These are phyloP conservation scores for Colletotrichum kahawae DNA, from an alignment of 2,329 filamentous ascomycete genomes.

Conservation along the genomic window DNA sequence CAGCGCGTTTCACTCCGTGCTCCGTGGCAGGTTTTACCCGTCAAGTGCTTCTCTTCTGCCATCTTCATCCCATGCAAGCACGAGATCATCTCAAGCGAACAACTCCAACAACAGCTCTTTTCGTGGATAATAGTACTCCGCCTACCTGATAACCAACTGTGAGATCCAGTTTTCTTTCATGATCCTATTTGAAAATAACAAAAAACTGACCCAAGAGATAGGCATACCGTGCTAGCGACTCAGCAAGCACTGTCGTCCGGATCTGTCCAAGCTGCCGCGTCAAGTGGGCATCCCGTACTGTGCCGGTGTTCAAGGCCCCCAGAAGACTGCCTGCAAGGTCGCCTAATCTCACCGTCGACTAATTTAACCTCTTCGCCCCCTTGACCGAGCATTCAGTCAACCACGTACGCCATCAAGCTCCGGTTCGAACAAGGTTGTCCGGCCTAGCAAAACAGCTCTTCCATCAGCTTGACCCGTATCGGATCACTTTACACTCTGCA, in stretches of 20 bases:
- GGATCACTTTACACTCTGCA: background rate
- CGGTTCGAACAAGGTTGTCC: background rate
- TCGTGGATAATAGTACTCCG: background rate
- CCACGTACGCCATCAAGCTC: background rate
- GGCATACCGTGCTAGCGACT: constrained; percentile 11
- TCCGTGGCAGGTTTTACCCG: background rate
- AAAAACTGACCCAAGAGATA: background rate
- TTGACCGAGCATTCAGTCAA: background rate
- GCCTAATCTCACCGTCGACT: background rate
- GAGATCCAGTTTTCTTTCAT: background rate
- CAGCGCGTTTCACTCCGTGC: constrained; percentile 18
- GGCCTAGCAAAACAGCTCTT: background rate
- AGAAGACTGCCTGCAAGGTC: background rate
- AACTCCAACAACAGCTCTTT: background rate
- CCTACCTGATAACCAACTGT: background rate
- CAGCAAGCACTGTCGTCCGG: constrained; percentile 1
- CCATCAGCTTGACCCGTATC: background rate
- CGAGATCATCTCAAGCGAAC: background rate
- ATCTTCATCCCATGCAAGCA: constrained; percentile 1
- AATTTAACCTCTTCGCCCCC: constrained; percentile 20
- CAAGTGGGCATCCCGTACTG: background rate
- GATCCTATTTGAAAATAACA: background rate
- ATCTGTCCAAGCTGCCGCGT: background rate
- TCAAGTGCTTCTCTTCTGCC: background rate
- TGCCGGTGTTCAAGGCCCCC: background rate